These are phyloP conservation scores for Ogataea ganodermae DNA, from an alignment of 805 yeast genomes.

Conservation along the genomic window DNA sequence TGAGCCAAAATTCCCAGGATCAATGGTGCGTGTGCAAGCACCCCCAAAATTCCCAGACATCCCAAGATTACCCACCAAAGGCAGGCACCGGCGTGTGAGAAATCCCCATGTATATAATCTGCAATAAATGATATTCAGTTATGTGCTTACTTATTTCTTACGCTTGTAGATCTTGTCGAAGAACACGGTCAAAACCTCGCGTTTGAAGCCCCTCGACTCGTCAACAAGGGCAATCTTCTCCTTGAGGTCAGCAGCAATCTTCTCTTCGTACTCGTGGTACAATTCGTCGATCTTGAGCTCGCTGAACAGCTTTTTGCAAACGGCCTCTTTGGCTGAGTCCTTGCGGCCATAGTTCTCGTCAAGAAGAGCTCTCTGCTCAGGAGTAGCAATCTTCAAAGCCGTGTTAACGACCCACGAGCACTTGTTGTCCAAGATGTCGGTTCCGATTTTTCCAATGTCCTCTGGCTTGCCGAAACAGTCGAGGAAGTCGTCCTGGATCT, in stretches of 20 bases:
- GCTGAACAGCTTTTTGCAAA: constrained; percentile 69
- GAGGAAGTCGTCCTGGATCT: constrained; percentile 95
- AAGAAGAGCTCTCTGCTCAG: constrained; percentile 78
- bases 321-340: constrained; percentile 64
- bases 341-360: constrained; percentile 92
- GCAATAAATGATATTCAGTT: neutral
- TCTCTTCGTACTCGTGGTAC: constrained; percentile 83
- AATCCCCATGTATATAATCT: neutral
- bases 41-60: constrained; percentile 27
- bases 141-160: constrained; percentile 58
- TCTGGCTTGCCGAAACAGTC: constrained; percentile 98
- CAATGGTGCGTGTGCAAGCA: constrained; percentile 41
- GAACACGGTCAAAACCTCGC: constrained; percentile 80
- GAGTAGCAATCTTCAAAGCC: constrained; percentile 75
- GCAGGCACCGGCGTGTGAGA: constrained; percentile 35
- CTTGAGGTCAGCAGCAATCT: constrained; percentile 63
- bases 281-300: constrained; percentile 70
- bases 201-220: constrained; percentile 92
- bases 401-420: constrained; percentile 97
- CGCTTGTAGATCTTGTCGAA: constrained; percentile 93
- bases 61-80: constrained; percentile 39
- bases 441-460: constrained; percentile 97
- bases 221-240: constrained; percentile 70
- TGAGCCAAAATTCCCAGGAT: constrained; percentile 38
- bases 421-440: constrained; percentile 97